These are phyloP conservation scores for Juglanconis oblonga DNA, from an alignment of 2,329 filamentous ascomycete genomes.

Conservation along the genomic window DNA sequence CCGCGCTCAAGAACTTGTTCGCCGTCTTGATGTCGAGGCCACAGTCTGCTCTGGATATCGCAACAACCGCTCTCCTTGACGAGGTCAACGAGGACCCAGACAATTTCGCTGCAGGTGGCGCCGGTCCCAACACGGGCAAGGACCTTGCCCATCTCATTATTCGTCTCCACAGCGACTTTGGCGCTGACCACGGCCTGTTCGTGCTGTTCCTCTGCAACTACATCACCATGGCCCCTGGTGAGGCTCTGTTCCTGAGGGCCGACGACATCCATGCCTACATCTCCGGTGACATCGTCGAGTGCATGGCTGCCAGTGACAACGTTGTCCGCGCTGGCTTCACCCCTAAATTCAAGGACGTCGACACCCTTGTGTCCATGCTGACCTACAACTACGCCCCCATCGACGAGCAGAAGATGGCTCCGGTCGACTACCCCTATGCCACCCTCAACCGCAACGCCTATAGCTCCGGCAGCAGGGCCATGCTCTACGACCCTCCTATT, in stretches of 20 bases:
- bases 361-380: conserved; percentile 83
- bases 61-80: conserved; percentile 66
- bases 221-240: conserved; percentile 80
- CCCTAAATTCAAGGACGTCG: conserved; percentile 96
- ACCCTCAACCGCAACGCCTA: conserved; percentile 81
- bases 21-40: conserved; percentile 76
- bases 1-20: conserved; percentile 72
- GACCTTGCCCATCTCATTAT: conserved; percentile 74
- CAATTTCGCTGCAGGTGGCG: conserved; percentile 72
- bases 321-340: conserved; percentile 97
- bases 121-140: conserved; percentile 63
- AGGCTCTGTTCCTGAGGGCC: conserved; percentile 93
- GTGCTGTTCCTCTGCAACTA: conserved; percentile 98
- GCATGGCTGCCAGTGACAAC: conserved; percentile 99
- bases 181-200: conserved; percentile 86
- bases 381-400: conserved; percentile 96
- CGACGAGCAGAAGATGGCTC: conserved; percentile 88
- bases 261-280: conserved; percentile 98
- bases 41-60: conserved; percentile 59
- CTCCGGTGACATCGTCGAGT: conserved; percentile 93
- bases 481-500: conserved; percentile 91
- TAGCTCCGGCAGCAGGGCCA: conserved; percentile 67
- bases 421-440: conserved; percentile 80
- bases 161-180: conserved; percentile 80
- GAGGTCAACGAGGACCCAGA: conserved; percentile 66